Conservation (phyloP, 257 asterid species). For the Solanum bulbocastanum region DNA sequence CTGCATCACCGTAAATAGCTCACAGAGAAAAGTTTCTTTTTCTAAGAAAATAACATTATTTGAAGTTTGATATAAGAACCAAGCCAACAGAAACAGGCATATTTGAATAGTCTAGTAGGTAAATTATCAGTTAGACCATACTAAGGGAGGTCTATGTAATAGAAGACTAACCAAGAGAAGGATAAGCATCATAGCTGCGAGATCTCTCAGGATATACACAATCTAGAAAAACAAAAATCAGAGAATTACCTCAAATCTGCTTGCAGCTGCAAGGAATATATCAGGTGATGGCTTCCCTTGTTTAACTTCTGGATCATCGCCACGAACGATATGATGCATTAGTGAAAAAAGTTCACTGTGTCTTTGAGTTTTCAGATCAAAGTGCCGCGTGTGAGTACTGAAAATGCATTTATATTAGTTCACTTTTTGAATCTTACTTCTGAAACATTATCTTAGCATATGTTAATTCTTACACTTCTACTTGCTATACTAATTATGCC, state of each 20-base stretch:
- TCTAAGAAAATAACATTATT: not conserved
- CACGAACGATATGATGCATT: constrained; percentile 88
- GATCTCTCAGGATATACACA: not conserved
- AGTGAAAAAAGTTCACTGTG: constrained; percentile 66
- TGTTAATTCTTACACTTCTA: not conserved
- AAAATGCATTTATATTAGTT: constrained; percentile 12
- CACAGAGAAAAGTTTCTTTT: not conserved
- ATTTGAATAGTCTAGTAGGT: not conserved
- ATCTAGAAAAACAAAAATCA: not conserved
- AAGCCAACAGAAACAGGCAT: not conserved
- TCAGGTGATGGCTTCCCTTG: constrained; percentile 97
- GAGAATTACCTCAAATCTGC: constrained; percentile 66
- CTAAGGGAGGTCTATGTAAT: not conserved
- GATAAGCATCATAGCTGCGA: not conserved
- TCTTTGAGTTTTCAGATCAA: constrained; percentile 77
- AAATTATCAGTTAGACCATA: not conserved
- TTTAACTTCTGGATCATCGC: constrained; percentile 97
- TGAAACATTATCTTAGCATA: not conserved
- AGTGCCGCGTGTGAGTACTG: constrained; percentile 87
- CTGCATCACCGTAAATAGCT: not conserved
- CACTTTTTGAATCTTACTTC: constrained; percentile 2
- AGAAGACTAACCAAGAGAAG: not conserved
- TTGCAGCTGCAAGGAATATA: constrained; percentile 81
- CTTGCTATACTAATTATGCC: not conserved
- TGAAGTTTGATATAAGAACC: not conserved